A percentile compares a stretch with the other conserved stretches of the same genome.
Conservation (phyloP, 2,329 filamentous ascomycete genomes). For the Exophiala sideris region DNA sequence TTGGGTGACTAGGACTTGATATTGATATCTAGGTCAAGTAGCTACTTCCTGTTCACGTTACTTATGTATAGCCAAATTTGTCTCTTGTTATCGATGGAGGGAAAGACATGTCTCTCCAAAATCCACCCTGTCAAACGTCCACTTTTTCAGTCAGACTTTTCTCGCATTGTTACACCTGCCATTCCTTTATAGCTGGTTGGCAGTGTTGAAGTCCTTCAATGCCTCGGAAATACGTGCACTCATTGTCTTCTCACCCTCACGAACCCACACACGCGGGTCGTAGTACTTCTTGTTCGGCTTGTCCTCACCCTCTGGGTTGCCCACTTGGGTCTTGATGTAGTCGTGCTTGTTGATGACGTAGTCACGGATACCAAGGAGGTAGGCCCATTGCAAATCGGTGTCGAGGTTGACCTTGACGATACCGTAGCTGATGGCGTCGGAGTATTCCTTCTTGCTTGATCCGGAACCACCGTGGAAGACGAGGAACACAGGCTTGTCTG, state of each 20-base stretch:
- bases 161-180: background rate
- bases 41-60: background rate
- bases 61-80: background rate
- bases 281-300: conserved; percentile 99
- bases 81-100: background rate
- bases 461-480: conserved; percentile 99
- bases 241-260: conserved; percentile 94
- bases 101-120: conserved; percentile 9
- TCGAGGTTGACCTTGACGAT: conserved; percentile 99
- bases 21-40: too few relatives aligned
- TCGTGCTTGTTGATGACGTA: conserved; percentile 94
- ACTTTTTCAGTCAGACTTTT: background rate
- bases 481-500: conserved; percentile 94
- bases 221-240: conserved; percentile 72
- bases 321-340: conserved; percentile 80
- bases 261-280: conserved; percentile 89
- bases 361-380: conserved; percentile 88
- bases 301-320: conserved; percentile 91
- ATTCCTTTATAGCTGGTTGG: conserved; percentile 65
- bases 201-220: conserved; percentile 87
- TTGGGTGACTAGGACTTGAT: too few relatives aligned
- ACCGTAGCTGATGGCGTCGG: conserved; percentile 82
- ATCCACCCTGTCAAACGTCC: background rate
- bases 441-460: conserved; percentile 85
- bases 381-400: conserved; percentile 95